Evolutionary conservation across 2,329 filamentous ascomycete genomes (phyloP).

Genomic region (Colletotrichum scovillei): DNA sequence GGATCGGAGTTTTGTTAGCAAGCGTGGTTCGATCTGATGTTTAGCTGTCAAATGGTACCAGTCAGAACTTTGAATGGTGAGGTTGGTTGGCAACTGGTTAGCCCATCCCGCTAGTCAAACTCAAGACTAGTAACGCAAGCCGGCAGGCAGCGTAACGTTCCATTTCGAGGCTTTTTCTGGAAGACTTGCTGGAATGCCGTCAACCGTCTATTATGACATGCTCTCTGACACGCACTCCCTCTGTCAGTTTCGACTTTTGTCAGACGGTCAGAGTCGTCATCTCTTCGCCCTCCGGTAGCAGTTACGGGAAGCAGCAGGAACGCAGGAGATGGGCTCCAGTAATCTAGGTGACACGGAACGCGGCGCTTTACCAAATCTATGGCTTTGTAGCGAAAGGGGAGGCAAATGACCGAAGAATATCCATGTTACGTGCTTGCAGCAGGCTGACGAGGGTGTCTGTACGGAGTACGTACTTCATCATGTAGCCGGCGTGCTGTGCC

Average conservation of each 20-base stretch:
- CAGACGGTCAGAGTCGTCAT: neutral
- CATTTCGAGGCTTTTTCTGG: neutral
- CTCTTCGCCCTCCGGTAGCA: neutral
- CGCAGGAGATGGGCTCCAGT: neutral
- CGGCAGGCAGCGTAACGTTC: neutral
- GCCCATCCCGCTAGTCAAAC: neutral
- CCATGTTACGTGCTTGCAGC: neutral
- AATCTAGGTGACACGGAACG: neutral
- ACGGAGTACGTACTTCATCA: neutral
- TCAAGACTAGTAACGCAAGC: neutral
- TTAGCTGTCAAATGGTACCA: constrained; percentile 1
- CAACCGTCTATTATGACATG: too few relatives aligned
- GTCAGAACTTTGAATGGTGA: constrained; percentile 2
- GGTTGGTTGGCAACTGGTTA: neutral
- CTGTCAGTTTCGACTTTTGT: neutral
- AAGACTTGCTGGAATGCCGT: neutral
- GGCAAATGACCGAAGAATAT: neutral
- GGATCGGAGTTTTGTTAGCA: neutral
- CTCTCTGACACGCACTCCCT: neutral
- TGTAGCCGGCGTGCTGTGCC: neutral
- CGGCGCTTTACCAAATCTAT: neutral
- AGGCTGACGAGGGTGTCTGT: neutral
- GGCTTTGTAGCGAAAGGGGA: neutral
- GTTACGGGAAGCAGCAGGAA: neutral
- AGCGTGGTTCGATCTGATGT: constrained; percentile 1